Base-by-base conservation (phyloP, 305 asterid genomes). In the Ruellia speciosa region DNA sequence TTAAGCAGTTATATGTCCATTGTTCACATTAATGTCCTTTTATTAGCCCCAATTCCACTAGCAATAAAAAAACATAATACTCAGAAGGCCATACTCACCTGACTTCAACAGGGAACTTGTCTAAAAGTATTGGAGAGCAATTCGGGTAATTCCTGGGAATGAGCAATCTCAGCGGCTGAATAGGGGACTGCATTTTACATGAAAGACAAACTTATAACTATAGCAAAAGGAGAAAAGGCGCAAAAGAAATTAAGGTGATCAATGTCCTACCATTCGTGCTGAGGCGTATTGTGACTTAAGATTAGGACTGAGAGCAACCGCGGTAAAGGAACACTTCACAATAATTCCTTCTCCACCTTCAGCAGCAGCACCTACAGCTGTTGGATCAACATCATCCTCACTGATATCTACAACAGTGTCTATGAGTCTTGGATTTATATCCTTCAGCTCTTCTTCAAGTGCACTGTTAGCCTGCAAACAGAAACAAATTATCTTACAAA, bases 201-300 rank as follows among this genome's bases (percentile, higher is more conserved):
- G 60, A 62, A 72, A 72, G 69, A 46, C 48, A 54, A 56, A 58
- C 41, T 45, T 28, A 53, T 70, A 59, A 69, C 43, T 20, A 56
- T 17, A 58, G 51, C 60, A 61, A 56, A 61, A 43, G 31, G 31
- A 24, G 45, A 63, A 52, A 63, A 11, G 62, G 62, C 47, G 15
- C 62, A 54, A 58, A 35, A 58, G 65, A 31, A 40, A 28, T 39
- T 49, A 49, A 71, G 48, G 64, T 40, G 61, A 54, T 54, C 50
- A 62, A 20, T 62, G 65, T 58, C 85, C 73, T 70, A 90, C 96
- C 97, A 79, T 82, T 61, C 82, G 99, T 11, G 95, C 90, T 48
- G 97, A 92, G 62, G 95, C 92, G 77, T 83, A 92, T 63, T 81
- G 97, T 59, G 97, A 72, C 70, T 92, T 92, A 70, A 92, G 72